phyloP scores from a whole-genome alignment of 495 filamentous ascomycete species.

The Opeltia flavorubescens region DNA sequence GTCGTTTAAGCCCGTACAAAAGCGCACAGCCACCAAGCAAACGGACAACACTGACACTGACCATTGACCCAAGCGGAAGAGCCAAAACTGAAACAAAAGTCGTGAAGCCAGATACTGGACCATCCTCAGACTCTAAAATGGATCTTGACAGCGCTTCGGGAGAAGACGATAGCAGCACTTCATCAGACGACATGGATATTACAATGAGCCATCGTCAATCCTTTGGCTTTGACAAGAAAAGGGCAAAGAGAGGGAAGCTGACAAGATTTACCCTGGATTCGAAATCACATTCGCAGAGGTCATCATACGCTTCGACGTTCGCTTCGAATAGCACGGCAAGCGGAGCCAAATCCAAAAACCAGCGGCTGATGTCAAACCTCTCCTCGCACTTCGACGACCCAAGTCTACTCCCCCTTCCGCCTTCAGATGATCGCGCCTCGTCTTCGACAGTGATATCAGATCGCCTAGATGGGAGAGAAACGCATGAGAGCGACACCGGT shows the following conservation, averaged over 20 bases:
- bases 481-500: slow-evolving; percentile 39
- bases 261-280: slow-evolving; percentile 43
- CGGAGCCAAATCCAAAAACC: not conserved
- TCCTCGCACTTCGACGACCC: slow-evolving; percentile 1
- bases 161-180: slow-evolving; percentile 34
- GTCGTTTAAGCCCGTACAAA: not conserved
- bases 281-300: slow-evolving; percentile 35
- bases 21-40: slow-evolving; percentile 17
- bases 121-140: slow-evolving; percentile 19
- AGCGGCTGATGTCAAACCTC: slow-evolving; percentile 2
- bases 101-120: slow-evolving; percentile 29
- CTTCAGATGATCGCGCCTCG: not conserved
- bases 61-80: slow-evolving; percentile 55
- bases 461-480: not conserved
- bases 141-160: slow-evolving; percentile 34
- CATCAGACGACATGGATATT: slow-evolving; percentile 51
- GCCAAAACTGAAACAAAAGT: slow-evolving; percentile 58
- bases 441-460: not conserved
- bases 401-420: not conserved
- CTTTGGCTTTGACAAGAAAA: slow-evolving; percentile 42
- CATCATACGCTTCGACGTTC: slow-evolving; percentile 30
- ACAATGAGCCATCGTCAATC: slow-evolving; percentile 48
- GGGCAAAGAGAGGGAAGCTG: slow-evolving; percentile 26
- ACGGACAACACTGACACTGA: slow-evolving; percentile 48
- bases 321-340: slow-evolving; percentile 15